Base-by-base conservation (phyloP, 164 flowering plant species). In the Aristolochia fimbriata region DNA sequence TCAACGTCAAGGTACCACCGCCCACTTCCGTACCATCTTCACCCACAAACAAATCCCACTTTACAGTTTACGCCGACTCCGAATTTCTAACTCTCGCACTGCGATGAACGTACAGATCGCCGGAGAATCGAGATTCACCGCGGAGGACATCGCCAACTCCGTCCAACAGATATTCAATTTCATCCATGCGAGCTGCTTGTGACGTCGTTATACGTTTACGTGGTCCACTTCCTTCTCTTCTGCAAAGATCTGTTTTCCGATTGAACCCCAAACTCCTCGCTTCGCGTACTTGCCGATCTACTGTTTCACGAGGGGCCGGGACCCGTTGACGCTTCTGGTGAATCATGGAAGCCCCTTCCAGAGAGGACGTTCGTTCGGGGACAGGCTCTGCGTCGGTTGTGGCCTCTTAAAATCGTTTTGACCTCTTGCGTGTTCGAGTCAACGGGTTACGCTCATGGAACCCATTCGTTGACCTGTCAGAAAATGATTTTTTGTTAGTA, bases 151-250 rank as follows among this genome's bases (percentile, higher is more conserved):
- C 27, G 98, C 96, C 9, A 78, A 72, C 68, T 82, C 96, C 0
- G 91, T 92, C 60, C 98, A 92, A 59, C 96, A 88, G 60, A 85
- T 88, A 57, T 81, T 87, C 82, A 80, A 70, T 63, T 91, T 86
- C 71, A 87, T 91, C 60, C 95, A 91, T 82, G 86, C 92, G 76
- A 79, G 76, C 69, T 77, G 71, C 69, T 55, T 46, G 47, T 52
- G n/a, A 53, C 12, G n/a, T n/a, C n/a, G n/a, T n/a, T n/a, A n/a
- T n/a, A n/a, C n/a, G n/a, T n/a, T n/a, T n/a, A n/a, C n/a, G 47
- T 17, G 15, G 14, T 10, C 24, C 47, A 33, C 19, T 2, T 27
- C 2, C 30, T 27, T 2, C 30, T 27, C 30, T 5, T 2, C 30
- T n/a, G n/a, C n/a, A n/a, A n/a, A n/a, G n/a, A n/a, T n/a, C n/a